These are phyloP conservation scores for Salix exigua DNA, from an alignment of 345 rosid genomes.

Conservation along the genomic window DNA sequence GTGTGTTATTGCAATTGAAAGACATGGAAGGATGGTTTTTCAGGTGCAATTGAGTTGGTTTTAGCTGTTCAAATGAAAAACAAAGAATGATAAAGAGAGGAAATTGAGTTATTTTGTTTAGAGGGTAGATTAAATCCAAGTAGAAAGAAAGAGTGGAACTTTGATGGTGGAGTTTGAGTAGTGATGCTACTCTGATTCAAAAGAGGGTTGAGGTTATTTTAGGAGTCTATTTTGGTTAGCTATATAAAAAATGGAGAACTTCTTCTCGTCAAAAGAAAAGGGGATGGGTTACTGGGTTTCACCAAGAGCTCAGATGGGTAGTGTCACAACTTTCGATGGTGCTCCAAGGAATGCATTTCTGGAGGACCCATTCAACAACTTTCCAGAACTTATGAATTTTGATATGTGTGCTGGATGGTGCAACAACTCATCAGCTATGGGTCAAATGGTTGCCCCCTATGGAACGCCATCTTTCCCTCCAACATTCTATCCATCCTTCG, in stretches of 20 bases:
- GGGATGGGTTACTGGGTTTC: slow-evolving; percentile 44
- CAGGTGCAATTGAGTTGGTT: neutral
- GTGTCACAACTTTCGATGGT: slow-evolving; percentile 18
- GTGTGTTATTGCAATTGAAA: slow-evolving; percentile 1
- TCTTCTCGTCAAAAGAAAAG: slow-evolving; percentile 50
- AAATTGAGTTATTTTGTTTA: neutral
- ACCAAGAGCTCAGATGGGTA: slow-evolving; percentile 43
- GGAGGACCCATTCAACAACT: slow-evolving; percentile 48
- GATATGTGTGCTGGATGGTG: slow-evolving; percentile 65
- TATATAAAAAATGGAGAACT: slow-evolving; percentile 48
- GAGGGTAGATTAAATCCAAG: neutral
- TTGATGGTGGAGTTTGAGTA: slow-evolving; percentile 8
- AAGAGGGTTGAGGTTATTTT: neutral
- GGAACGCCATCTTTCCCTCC: slow-evolving; percentile 40
- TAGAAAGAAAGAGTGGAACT: neutral
- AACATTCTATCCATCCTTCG: slow-evolving; percentile 37
- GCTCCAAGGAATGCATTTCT: slow-evolving; percentile 28
- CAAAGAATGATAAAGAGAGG: neutral
- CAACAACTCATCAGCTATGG: slow-evolving; percentile 45
- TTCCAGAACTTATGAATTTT: slow-evolving; percentile 56
- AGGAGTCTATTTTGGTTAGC: neutral
- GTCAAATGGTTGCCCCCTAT: slow-evolving; percentile 44
- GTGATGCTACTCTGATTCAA: neutral
- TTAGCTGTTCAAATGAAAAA: neutral
- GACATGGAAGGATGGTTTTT: neutral